Conservation (phyloP, 495 filamentous ascomycete genomes). For the Trichoderma virens region DNA sequence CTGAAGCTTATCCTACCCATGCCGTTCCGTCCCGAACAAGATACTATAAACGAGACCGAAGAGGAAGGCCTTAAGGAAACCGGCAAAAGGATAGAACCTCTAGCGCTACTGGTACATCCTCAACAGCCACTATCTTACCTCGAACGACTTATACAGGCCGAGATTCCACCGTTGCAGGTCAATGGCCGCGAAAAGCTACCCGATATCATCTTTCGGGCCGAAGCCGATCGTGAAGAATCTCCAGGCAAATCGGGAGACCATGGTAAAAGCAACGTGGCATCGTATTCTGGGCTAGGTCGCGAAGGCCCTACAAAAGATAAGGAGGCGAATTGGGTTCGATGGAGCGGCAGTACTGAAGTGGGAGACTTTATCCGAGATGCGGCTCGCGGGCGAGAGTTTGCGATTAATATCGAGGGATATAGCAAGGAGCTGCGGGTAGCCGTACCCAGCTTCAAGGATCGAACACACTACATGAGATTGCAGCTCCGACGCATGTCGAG, state of each 20-base stretch:
- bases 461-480: constrained; percentile 77
- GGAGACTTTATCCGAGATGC: constrained; percentile 95
- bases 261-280: constrained; percentile 39
- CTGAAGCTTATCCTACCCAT: constrained; percentile 86
- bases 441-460: constrained; percentile 81
- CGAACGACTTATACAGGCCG: constrained; percentile 82
- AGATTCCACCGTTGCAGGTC: constrained; percentile 66
- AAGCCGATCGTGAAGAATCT: constrained; percentile 49
- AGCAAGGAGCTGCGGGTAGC: constrained; percentile 62
- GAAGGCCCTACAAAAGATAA: constrained; percentile 32
- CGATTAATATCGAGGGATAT: constrained; percentile 71
- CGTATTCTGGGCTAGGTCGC: constrained; percentile 52
- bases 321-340: constrained; percentile 66
- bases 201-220: constrained; percentile 69
- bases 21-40: constrained; percentile 44
- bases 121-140: constrained; percentile 91
- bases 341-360: constrained; percentile 82
- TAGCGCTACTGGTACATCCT: constrained; percentile 84
- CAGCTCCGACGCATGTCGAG: constrained; percentile 62
- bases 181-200: constrained; percentile 58
- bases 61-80: constrained; percentile 37
- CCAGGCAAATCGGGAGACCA: constrained; percentile 18
- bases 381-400: constrained; percentile 73
- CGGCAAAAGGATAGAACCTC: constrained; percentile 62
- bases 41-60: constrained; percentile 32